phyloP scores from a whole-genome alignment of 2,329 filamentous ascomycete genomes.

The Alternaria postmessia region DNA sequence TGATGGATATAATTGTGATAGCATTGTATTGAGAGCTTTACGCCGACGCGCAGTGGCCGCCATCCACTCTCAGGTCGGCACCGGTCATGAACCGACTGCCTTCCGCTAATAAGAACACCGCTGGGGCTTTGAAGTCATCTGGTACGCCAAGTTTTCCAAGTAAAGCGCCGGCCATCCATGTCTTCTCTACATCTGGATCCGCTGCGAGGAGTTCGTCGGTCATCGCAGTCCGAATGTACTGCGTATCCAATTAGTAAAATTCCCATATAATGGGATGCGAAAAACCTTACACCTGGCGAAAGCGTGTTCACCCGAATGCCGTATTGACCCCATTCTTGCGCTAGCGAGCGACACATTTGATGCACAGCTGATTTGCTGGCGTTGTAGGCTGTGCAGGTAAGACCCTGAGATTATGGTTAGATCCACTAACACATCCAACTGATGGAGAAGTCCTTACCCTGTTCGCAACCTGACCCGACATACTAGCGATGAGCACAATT shows the following conservation, averaged over 20 bases:
- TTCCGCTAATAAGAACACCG: constrained; percentile 72
- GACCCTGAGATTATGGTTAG: constrained; percentile 10
- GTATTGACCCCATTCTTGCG: constrained; percentile 28
- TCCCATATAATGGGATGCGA: not conserved
- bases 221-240: constrained; percentile 49
- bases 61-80: constrained; percentile 73
- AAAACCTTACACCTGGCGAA: constrained; percentile 32
- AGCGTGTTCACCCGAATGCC: constrained; percentile 46
- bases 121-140: constrained; percentile 70
- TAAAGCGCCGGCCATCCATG: constrained; percentile 63
- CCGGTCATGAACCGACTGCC: constrained; percentile 76
- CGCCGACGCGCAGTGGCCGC: constrained; percentile 66
- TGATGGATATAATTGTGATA: not conserved
- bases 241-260: not conserved
- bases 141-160: constrained; percentile 63
- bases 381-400: constrained; percentile 25
- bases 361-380: constrained; percentile 23
- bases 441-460: constrained; percentile 4
- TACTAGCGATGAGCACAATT: constrained; percentile 65
- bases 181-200: constrained; percentile 61
- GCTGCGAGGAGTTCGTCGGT: constrained; percentile 47
- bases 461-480: constrained; percentile 25
- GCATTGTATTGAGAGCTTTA: not conserved
- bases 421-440: not conserved
- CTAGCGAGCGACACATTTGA: constrained; percentile 25